These are phyloP conservation scores for Sclerotinia borealis DNA, from an alignment of 2,329 filamentous ascomycete genomes.

Conservation along the genomic window DNA sequence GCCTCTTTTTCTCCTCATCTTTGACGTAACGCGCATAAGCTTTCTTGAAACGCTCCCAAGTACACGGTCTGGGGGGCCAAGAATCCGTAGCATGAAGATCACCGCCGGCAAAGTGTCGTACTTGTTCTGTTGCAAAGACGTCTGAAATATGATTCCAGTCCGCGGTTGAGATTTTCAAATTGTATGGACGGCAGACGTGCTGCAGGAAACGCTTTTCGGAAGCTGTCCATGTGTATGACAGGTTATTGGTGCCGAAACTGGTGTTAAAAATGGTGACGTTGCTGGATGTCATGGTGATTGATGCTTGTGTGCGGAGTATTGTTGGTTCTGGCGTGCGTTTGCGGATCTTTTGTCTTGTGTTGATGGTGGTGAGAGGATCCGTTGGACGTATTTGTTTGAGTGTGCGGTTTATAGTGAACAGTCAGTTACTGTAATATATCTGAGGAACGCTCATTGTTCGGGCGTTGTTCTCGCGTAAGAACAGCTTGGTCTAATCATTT, in stretches of 20 bases:
- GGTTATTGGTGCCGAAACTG: too few relatives aligned
- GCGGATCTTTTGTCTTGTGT: too few relatives aligned
- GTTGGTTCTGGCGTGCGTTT: neutral
- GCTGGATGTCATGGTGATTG: neutral
- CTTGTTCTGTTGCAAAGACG: fast-evolving
- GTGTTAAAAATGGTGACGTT: too few relatives aligned
- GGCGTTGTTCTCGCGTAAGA: neutral
- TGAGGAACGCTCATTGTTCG: neutral
- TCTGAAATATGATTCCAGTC: fast-evolving
- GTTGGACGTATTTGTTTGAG: too few relatives aligned
- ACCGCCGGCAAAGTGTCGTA: neutral
- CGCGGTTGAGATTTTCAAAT: neutral
- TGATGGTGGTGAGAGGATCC: neutral
- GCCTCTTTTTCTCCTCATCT: too few relatives aligned
- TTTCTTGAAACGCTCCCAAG: too few relatives aligned
- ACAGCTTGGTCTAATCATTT: neutral
- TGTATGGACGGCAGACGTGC: too few relatives aligned
- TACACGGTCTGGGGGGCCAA: neutral
- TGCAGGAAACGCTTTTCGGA: neutral
- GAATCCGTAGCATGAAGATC: neutral
- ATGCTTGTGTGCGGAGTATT: neutral
- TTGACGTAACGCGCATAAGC: too few relatives aligned
- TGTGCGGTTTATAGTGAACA: neutral
- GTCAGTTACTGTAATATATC: neutral
- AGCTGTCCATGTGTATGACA: fast-evolving